phyloP scores from a whole-genome alignment of 192 early-diverging fungal species.

The Backusella parvicylindrica region DNA sequence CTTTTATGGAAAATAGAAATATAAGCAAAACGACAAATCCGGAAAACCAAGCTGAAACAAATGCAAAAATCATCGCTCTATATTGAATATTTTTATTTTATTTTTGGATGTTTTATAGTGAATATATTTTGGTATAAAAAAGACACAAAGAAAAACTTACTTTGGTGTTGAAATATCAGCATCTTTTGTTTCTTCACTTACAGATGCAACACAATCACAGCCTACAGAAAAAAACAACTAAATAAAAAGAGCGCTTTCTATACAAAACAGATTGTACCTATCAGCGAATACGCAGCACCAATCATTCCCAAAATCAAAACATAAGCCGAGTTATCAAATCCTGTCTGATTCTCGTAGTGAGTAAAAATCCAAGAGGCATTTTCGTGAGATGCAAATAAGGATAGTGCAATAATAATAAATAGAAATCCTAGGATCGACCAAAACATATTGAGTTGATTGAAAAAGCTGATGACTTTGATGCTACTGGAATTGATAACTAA shows the following conservation, averaged over 20 bases:
- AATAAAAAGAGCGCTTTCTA: not conserved
- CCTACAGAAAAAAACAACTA: slow-evolving; percentile 9
- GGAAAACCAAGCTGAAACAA: slow-evolving; percentile 23
- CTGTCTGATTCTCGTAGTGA: slow-evolving; percentile 35
- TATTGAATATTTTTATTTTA: not conserved
- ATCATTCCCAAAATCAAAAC: slow-evolving; percentile 31
- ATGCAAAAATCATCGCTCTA: slow-evolving; percentile 26
- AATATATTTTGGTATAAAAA: not conserved
- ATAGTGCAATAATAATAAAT: slow-evolving; percentile 16
- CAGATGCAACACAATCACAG: slow-evolving; percentile 28
- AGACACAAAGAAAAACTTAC: slow-evolving; percentile 3
- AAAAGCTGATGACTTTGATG: slow-evolving; percentile 3
- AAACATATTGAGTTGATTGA: slow-evolving; percentile 33
- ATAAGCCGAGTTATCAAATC: slow-evolving; percentile 23
- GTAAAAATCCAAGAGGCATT: slow-evolving; percentile 21
- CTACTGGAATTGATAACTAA: slow-evolving; percentile 11
- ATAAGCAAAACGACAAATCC: slow-evolving; percentile 23
- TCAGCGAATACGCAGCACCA: slow-evolving; percentile 29
- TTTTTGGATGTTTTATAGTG: not conserved
- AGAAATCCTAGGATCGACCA: slow-evolving; percentile 27
- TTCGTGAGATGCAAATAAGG: slow-evolving; percentile 12
- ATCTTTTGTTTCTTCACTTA: slow-evolving; percentile 34
- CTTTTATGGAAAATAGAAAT: slow-evolving; percentile 30
- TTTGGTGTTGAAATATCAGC: slow-evolving; percentile 23
- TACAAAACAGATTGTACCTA: slow-evolving; percentile 21